phyloP scores from a whole-genome alignment of 306 rosid genomes.

The Myrica gale region DNA sequence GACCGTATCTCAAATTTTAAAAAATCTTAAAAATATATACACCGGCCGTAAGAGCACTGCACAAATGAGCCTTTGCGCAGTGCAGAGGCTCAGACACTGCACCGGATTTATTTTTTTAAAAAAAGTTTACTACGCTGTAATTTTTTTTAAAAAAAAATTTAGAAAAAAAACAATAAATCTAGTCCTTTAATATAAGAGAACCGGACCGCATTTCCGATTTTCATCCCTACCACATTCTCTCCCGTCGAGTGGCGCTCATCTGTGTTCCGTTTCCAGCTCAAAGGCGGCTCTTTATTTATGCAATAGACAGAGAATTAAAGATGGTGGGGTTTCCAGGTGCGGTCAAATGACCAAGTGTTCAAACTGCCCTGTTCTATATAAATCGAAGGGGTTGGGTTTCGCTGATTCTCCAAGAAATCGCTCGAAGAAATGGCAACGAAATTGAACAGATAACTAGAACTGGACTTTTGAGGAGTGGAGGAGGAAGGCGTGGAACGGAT shows the following conservation, averaged over 20 bases:
- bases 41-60: too few species aligned
- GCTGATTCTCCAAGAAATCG: constrained; percentile 27
- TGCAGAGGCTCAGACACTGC: too few species aligned
- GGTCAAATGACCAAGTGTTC: neutral
- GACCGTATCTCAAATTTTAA: too few species aligned
- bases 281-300: neutral
- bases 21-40: too few species aligned
- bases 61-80: too few species aligned
- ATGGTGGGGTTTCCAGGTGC: neutral
- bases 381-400: constrained; percentile 23
- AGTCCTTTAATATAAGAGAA: too few species aligned
- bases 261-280: neutral
- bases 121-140: too few species aligned
- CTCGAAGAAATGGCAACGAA: constrained; percentile 24
- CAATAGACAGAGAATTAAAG: neutral
- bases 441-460: constrained; percentile 24
- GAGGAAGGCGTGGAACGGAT: constrained; percentile 13
- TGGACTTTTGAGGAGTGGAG: constrained; percentile 26
- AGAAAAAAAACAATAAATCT: too few species aligned
- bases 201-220: too few species aligned
- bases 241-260: neutral
- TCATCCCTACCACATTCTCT: neutral
- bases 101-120: too few species aligned
- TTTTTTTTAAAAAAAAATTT: too few species aligned
- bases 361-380: neutral